phyloP scores from a whole-genome alignment of 495 filamentous ascomycete genomes.

The Sordaria brevicollis region DNA sequence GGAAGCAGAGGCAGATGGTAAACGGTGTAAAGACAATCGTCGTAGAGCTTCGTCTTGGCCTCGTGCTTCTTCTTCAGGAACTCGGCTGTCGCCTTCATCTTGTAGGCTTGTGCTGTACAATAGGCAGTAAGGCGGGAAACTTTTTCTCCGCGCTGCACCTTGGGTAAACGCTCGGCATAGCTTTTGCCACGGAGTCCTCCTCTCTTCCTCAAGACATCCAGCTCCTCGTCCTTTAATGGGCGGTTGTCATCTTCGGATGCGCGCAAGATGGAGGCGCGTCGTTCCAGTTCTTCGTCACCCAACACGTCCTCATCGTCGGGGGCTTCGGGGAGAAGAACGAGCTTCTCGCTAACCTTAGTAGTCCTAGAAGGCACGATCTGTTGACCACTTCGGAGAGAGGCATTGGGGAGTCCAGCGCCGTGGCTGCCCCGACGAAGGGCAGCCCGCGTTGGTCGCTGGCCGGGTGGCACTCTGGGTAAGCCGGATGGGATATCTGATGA shows the following conservation, averaged over 20 bases:
- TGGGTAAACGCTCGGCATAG: conserved; percentile 90
- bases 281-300: conserved; percentile 36
- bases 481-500: conserved; percentile 91
- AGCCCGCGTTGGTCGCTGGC: conserved; percentile 42
- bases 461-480: conserved; percentile 69
- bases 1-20: conserved; percentile 87
- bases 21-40: conserved; percentile 92
- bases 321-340: conserved; percentile 89
- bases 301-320: conserved; percentile 44
- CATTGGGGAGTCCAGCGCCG: conserved; percentile 25
- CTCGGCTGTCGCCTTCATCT: conserved; percentile 70
- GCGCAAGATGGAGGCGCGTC: conserved; percentile 28
- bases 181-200: conserved; percentile 69
- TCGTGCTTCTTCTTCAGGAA: conserved; percentile 85
- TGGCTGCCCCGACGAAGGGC: conserved; percentile 29
- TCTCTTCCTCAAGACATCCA: conserved; percentile 51
- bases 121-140: conserved; percentile 87
- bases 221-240: conserved; percentile 72
- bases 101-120: conserved; percentile 89
- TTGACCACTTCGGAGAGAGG: conserved; percentile 42
- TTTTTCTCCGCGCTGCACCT: conserved; percentile 77
- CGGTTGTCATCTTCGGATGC: conserved; percentile 51
- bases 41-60: conserved; percentile 96
- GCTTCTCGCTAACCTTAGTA: conserved; percentile 87
- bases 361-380: conserved; percentile 79